Evolutionary conservation across 495 filamentous ascomycete species (phyloP), one percentile per base, ranked within the genome.

Genomic region (Trichoderma reesei): DNA sequence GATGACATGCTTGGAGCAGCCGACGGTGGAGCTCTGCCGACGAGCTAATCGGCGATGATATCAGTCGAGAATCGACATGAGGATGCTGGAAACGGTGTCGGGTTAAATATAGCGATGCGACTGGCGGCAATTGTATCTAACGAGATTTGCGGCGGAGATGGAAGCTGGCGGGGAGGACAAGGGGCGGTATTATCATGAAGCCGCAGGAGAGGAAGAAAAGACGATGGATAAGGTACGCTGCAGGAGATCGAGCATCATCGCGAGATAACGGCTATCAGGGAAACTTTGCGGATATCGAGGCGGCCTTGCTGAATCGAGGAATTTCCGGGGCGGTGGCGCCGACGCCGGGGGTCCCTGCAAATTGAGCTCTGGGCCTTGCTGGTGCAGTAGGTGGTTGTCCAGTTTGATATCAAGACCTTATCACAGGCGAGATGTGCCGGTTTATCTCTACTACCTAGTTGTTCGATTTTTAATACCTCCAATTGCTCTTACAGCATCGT

Each of bases 1-100:
- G 74, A 74, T 41, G 73, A 69, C 73, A 75, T 75, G 51, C 51
- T 34, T 56, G 51, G 51, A 56, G 51, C 51, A 13, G 33, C 51
- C 51, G 34, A 56, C 14, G 51, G 51, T 16, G 51, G 51, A 56
- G 51, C 51, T 34, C 51, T 11, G 51, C 51, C 51, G 51, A 56
- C 26, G 51, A 33, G 51, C 51, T 33, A n/a, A 56, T 56, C 51
- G 51, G 51, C 51, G 26, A 56, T 56, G 26, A 5, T 9, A 14
- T 56, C 51, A 56, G 8, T 34, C 16, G 14, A 26, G 51, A 56
- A 14, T 1, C 26, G 11, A 33, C 51, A 56, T 56, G 51, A 34
- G 31, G 26, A 56, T 26, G 9, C 11, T 31, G 51, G 20, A 31
- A 16, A 56, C 11, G 51, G 20, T 33, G 1, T 56, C 26, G 14